These are phyloP conservation scores for Sporothrix euskadiensis DNA, from an alignment of 2,329 filamentous ascomycete genomes.

Conservation along the genomic window DNA sequence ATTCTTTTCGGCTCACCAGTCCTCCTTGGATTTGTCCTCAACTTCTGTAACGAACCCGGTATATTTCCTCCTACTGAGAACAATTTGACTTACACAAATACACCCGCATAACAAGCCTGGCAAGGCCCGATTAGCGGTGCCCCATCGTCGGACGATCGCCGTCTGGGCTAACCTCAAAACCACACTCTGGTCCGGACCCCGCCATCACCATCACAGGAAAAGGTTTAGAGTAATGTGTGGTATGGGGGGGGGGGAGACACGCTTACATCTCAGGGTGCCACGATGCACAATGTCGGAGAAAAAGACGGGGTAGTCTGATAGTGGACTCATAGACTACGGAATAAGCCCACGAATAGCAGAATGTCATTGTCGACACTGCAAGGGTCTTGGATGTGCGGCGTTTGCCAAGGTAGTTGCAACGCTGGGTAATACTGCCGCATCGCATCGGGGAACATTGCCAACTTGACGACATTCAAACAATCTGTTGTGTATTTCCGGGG, in stretches of 20 bases:
- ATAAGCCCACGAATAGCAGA: background rate
- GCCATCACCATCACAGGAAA: background rate
- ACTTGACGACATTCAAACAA: background rate
- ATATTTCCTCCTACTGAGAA: background rate
- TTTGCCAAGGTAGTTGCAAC: background rate
- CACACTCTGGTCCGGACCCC: background rate
- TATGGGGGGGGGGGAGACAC: background rate
- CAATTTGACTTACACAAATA: background rate
- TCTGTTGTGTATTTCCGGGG: background rate
- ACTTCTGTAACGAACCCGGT: background rate
- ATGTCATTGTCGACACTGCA: background rate
- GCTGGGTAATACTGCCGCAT: conserved; percentile 10
- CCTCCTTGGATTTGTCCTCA: background rate
- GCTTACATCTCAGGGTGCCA: background rate
- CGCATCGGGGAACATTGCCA: background rate
- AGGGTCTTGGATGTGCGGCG: background rate
- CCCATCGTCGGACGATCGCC: conserved; percentile 5
- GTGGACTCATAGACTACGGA: background rate
- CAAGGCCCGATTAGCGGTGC: conserved; percentile 5
- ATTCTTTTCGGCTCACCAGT: background rate
- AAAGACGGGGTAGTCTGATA: background rate
- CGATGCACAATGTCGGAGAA: background rate
- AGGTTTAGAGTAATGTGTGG: background rate
- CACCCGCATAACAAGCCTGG: background rate
- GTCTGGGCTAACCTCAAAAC: background rate